A percentile compares a stretch with the other conserved stretches of the same genome.
These are phyloP conservation scores for Colletotrichum tropicale DNA, from an alignment of 2,329 filamentous ascomycete species.

Conservation along the genomic window DNA sequence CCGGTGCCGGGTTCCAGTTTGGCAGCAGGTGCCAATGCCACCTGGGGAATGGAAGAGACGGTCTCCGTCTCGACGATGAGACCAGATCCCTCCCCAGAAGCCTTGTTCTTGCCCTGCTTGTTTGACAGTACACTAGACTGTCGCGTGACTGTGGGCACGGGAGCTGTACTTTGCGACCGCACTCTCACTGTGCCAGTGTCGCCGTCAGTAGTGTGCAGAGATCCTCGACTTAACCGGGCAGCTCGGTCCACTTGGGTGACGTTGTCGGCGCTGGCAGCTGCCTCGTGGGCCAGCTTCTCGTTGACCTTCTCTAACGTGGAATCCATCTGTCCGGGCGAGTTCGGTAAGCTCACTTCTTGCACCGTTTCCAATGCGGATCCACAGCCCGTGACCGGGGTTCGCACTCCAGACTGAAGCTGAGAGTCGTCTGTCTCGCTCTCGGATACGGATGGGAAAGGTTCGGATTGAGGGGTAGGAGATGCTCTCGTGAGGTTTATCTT, in stretches of 20 bases:
- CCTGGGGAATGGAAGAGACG: slow-evolving; percentile 87
- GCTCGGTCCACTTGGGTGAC: slow-evolving; percentile 42
- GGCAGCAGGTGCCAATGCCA: slow-evolving; percentile 71
- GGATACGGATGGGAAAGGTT: slow-evolving; percentile 37
- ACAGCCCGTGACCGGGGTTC: slow-evolving; percentile 61
- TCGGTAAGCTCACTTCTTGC: slow-evolving; percentile 83
- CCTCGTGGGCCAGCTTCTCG: slow-evolving; percentile 50
- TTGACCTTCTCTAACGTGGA: slow-evolving; percentile 55
- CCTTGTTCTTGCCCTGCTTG: slow-evolving; percentile 72
- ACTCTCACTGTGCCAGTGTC: slow-evolving; percentile 64
- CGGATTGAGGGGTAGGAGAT: slow-evolving; percentile 50
- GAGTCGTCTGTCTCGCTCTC: slow-evolving; percentile 60
- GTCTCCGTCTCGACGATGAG: slow-evolving; percentile 99
- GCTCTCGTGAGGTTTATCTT: slow-evolving; percentile 58
- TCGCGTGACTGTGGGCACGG: slow-evolving; percentile 60
- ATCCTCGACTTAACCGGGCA: slow-evolving; percentile 48
- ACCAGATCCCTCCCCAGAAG: slow-evolving; percentile 71
- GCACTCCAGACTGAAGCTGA: slow-evolving; percentile 55
- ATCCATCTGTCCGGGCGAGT: slow-evolving; percentile 63
- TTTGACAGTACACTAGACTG: slow-evolving; percentile 70
- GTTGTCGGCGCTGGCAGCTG: slow-evolving; percentile 45
- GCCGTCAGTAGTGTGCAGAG: slow-evolving; percentile 58
- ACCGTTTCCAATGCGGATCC: slow-evolving; percentile 83
- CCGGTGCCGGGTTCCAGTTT: slow-evolving; percentile 69
- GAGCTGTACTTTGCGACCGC: slow-evolving; percentile 47